Evolutionary conservation across 306 rosid species (phyloP).

Genomic region (Gastrolobium villosum): DNA sequence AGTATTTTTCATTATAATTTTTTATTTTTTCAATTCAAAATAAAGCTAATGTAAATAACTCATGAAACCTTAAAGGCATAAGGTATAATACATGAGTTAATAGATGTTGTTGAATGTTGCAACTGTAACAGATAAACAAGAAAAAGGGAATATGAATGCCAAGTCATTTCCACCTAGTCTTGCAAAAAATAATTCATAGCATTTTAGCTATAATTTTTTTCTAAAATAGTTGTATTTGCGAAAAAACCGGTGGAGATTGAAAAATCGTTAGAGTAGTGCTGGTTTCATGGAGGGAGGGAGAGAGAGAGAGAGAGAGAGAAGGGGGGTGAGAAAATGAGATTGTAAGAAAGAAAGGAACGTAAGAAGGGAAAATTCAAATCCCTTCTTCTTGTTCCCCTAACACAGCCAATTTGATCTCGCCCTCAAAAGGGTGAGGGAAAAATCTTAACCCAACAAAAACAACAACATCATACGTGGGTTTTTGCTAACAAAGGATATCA

Average conservation of each 20-base stretch:
- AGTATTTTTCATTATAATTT: too few species aligned
- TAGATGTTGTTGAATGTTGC: too few species aligned
- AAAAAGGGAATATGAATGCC: slow-evolving; percentile 7
- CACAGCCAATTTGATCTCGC: slow-evolving; percentile 43
- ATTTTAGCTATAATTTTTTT: not conserved
- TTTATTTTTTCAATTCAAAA: too few species aligned
- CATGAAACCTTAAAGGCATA: too few species aligned
- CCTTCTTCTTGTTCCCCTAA: slow-evolving; percentile 50
- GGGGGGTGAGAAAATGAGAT: slow-evolving; percentile 38
- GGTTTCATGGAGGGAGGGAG: slow-evolving; percentile 49
- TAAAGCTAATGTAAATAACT: too few species aligned
- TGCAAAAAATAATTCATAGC: not conserved
- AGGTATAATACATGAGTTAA: too few species aligned
- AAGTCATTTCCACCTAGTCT: slow-evolving; percentile 24
- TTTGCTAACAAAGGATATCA: slow-evolving; percentile 37
- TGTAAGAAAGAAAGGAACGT: slow-evolving; percentile 43
- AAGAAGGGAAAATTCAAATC: slow-evolving; percentile 49
- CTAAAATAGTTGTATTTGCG: slow-evolving; percentile 54
- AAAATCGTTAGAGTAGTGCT: slow-evolving; percentile 49
- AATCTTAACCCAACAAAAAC: slow-evolving; percentile 4
- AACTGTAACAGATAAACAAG: too few species aligned
- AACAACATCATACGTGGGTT: slow-evolving; percentile 33
- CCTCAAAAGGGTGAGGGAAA: slow-evolving; percentile 47
- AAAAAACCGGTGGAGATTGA: slow-evolving; percentile 44
- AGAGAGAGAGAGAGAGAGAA: slow-evolving; percentile 47